Base-by-base conservation (phyloP, 352 stramenopile species). In the Globisporangium rhizosaccharum region DNA sequence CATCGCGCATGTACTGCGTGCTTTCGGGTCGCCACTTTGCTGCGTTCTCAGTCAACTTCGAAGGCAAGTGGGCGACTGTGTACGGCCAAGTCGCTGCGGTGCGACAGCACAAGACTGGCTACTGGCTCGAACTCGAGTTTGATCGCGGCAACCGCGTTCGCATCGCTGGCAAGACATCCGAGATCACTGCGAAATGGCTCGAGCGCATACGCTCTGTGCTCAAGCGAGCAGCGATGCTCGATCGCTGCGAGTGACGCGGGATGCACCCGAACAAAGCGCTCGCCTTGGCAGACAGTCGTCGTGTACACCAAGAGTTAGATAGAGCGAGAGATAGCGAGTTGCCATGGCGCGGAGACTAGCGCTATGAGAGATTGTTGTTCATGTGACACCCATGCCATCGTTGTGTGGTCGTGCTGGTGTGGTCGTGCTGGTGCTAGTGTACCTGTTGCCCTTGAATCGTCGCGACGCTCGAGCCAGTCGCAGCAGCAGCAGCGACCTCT, bases 31-130 rank as follows among this genome's bases (percentile, higher is more conserved):
- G 54, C 2, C 51, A 68, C 9, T 54, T 83, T 28, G 67, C 73
- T 15, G 59, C 50, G 6, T 83, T 83, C 46, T 45, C 57, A 30
- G 42, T 83, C 57, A 80, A 83, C 49, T 51, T 70, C 8, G 73
- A 78, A 56, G 71, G 73, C 14, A 67, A 71, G 20, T 76, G 71
- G 64, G 69, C 61, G 2, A 68, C 72, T 51, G 12, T 79, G 33
- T 62, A 60, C 41, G 73, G 71, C 28, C 64, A 65, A 33, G 58
- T 83, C 44, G 51, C 48, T 17, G n/a, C 41, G 1, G 55, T 61
- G 28, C 20, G 37, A 2, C 25, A 48, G 26, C 47, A 51, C 53
- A 56, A 25, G 53, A 44, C 26, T 18, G 54, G 59, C n/a, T 59
- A 52, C 59, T 65, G 59, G 59, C 46, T 65, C 18, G 47, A 51